Conservation (phyloP, 148 eudicot species). For the Camellia lanceoleosa region DNA sequence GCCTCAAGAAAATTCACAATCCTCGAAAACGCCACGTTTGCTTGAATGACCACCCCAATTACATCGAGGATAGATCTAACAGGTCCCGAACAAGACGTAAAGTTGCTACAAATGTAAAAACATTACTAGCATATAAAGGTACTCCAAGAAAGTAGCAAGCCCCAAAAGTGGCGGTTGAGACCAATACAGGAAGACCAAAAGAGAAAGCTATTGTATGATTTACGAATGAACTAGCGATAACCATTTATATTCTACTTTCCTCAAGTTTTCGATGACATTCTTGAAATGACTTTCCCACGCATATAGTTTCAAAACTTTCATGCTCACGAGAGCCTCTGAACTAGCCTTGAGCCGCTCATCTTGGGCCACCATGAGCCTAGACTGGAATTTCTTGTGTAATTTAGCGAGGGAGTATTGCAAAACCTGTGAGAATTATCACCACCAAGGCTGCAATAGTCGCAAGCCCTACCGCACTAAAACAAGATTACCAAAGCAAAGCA, state of each 20-base stretch:
- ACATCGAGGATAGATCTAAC: constrained; percentile 82
- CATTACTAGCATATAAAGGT: constrained; percentile 73
- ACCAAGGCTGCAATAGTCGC: constrained; percentile 45
- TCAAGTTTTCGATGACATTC: constrained; percentile 53
- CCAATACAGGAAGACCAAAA: constrained; percentile 85
- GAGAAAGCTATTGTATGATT: constrained; percentile 55
- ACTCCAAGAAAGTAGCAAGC: constrained; percentile 69
- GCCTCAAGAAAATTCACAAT: constrained; percentile 77
- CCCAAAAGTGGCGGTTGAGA: constrained; percentile 79
- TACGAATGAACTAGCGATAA: constrained; percentile 61
- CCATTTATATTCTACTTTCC: constrained; percentile 65
- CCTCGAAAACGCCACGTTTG: constrained; percentile 75
- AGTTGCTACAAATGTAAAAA: constrained; percentile 87
- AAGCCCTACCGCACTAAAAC: constrained; percentile 35
- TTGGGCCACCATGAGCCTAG: constrained; percentile 52
- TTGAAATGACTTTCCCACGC: constrained; percentile 92
- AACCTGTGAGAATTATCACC: constrained; percentile 51
- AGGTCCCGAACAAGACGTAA: constrained; percentile 85
- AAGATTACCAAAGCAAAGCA: constrained; percentile 48
- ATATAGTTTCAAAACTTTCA: constrained; percentile 82
- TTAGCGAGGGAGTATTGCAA: constrained; percentile 57
- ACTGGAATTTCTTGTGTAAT: constrained; percentile 43
- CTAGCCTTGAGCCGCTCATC: constrained; percentile 49
- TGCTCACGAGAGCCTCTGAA: constrained; percentile 66
- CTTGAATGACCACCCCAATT: constrained; percentile 76